Conservation (phyloP, 306 rosid genomes). For the Vigna reflexopilosa region DNA sequence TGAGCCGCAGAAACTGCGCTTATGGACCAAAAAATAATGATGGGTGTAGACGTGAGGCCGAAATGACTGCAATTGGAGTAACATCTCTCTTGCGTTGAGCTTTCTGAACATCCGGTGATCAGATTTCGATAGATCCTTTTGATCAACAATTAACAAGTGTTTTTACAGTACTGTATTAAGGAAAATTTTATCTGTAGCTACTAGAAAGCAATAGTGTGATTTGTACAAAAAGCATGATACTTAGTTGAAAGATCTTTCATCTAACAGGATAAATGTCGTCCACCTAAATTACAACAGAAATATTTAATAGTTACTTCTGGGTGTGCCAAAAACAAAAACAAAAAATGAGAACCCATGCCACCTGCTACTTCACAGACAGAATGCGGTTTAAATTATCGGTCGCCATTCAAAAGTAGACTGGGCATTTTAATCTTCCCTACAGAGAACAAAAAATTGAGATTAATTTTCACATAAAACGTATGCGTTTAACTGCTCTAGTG, state of each 20-base stretch:
- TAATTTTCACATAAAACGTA: not conserved
- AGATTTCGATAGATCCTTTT: not conserved
- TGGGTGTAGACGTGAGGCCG: too few relatives aligned
- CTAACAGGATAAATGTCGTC: constrained; percentile 14
- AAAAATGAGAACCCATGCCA: not conserved
- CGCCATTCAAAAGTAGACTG: not conserved
- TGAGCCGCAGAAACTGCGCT: not conserved
- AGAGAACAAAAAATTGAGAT: constrained; percentile 14
- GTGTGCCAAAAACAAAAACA: not conserved
- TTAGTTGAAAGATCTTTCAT: constrained; percentile 6
- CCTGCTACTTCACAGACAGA: constrained; percentile 25
- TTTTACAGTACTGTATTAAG: not conserved
- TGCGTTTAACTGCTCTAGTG: constrained; percentile 15
- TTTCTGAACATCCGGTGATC: not conserved
- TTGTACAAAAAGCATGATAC: not conserved
- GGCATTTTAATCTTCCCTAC: not conserved
- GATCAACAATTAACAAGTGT: not conserved
- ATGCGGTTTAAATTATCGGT: constrained; percentile 15
- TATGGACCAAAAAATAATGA: not conserved
- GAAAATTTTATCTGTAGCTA: not conserved
- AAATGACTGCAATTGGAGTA: not conserved
- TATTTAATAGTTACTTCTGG: constrained; percentile 24
- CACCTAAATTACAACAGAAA: constrained; percentile 32
- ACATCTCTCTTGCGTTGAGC: not conserved
- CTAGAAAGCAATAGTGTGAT: not conserved